These are phyloP conservation scores for Tulasnella sp. DNA, from an alignment of 768 basidiomycete genomes.

Conservation along the genomic window DNA sequence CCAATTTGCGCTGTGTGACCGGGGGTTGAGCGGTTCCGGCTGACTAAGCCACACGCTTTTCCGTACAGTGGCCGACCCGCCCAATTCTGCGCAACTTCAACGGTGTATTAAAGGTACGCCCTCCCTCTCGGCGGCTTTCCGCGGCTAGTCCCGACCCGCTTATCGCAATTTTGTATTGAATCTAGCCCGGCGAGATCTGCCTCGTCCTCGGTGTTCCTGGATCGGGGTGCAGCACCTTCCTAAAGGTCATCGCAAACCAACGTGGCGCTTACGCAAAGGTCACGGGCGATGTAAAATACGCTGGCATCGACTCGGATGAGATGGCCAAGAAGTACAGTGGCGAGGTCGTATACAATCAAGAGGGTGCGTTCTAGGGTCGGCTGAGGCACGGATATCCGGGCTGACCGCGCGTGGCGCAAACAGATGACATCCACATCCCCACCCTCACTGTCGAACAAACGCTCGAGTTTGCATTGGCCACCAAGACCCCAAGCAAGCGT, in stretches of 20 bases:
- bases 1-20: not conserved
- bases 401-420: constrained; percentile 16
- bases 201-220: constrained; percentile 52
- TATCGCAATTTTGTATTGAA: constrained; percentile 30
- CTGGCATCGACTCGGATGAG: constrained; percentile 51
- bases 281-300: constrained; percentile 52
- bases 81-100: constrained; percentile 65
- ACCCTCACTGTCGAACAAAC: constrained; percentile 56
- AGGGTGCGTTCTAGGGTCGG: constrained; percentile 51
- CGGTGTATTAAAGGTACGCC: constrained; percentile 25
- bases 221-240: constrained; percentile 52
- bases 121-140: constrained; percentile 45
- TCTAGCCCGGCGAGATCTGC: constrained; percentile 78
- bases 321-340: constrained; percentile 49
- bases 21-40: not conserved
- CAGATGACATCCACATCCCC: constrained; percentile 56
- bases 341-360: constrained; percentile 50
- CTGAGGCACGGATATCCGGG: not conserved
- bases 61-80: constrained; percentile 47
- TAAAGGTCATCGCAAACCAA: constrained; percentile 55
- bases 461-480: constrained; percentile 54
- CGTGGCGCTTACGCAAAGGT: constrained; percentile 46
- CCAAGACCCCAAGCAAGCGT: constrained; percentile 49
- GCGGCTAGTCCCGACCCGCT: constrained; percentile 44
- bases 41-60: constrained; percentile 43